These are phyloP conservation scores for Canavalia gladiata DNA, from an alignment of 306 rosid genomes.

Conservation along the genomic window DNA sequence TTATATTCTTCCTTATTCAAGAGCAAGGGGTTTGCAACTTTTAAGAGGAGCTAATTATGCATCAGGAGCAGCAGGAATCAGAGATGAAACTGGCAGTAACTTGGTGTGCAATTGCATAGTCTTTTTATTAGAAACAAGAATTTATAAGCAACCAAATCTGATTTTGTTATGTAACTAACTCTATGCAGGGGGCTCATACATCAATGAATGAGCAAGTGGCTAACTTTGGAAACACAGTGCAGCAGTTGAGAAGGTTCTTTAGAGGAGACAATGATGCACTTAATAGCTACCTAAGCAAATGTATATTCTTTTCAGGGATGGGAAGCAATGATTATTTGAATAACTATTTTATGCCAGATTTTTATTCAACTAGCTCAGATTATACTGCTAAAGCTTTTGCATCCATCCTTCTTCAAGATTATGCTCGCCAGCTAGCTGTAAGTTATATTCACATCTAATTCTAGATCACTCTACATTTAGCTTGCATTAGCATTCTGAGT, in stretches of 20 bases:
- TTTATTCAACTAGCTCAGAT: conserved; percentile 68
- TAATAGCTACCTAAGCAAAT: conserved; percentile 65
- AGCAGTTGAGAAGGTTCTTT: conserved; percentile 67
- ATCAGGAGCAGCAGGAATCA: conserved; percentile 91
- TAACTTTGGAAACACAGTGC: conserved; percentile 70
- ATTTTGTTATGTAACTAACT: conserved; percentile 4
- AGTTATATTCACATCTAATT: conserved; percentile 10
- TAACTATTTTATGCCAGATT: conserved; percentile 88
- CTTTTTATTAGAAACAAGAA: no score
- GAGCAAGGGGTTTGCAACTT: conserved; percentile 74
- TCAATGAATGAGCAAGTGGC: conserved; percentile 78
- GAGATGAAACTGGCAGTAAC: conserved; percentile 87
- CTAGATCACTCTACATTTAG: neutral
- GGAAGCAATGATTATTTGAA: conserved; percentile 96
- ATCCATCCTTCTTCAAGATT: conserved; percentile 70
- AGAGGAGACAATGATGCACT: conserved; percentile 70
- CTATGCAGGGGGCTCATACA: conserved; percentile 75
- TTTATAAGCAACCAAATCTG: neutral
- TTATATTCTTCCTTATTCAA: conserved; percentile 72
- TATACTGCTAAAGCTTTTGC: conserved; percentile 70
- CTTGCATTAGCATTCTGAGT: neutral
- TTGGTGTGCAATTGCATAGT: conserved; percentile 56
- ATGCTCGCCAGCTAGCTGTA: conserved; percentile 71
- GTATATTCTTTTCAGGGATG: conserved; percentile 84
- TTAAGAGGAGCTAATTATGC: conserved; percentile 87